A percentile compares a stretch with the other conserved stretches of the same genome.
Conservation (phyloP, 352 stramenopile species). For the Thalassiosira sp. region DNA sequence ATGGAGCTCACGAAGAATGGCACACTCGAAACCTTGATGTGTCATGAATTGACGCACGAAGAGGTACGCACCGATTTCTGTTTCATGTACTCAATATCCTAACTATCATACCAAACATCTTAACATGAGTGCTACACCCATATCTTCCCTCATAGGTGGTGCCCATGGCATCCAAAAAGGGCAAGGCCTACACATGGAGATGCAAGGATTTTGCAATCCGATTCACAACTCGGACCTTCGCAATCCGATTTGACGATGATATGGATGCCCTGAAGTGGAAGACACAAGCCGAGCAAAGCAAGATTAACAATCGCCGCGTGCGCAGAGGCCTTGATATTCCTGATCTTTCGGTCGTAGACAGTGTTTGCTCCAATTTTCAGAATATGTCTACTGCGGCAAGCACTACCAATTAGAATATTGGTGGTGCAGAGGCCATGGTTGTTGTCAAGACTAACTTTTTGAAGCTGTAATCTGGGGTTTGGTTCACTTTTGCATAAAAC, state of each 20-base stretch:
- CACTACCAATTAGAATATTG: too few species aligned
- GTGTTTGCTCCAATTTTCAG: constrained; percentile 8
- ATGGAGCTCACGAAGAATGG: constrained; percentile 30
- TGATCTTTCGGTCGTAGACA: constrained; percentile 11
- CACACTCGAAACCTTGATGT: constrained; percentile 28
- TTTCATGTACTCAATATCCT: background rate
- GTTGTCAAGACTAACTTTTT: too few species aligned
- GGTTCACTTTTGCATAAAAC: too few species aligned
- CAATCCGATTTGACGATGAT: constrained; percentile 28
- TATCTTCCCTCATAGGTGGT: constrained; percentile 6
- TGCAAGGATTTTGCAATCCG: constrained; percentile 21
- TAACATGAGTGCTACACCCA: too few species aligned
- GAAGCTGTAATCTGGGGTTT: too few species aligned
- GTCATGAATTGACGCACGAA: constrained; percentile 20
- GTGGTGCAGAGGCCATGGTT: too few species aligned
- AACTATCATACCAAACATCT: too few species aligned
- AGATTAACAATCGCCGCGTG: constrained; percentile 23
- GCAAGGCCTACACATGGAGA: constrained; percentile 31
- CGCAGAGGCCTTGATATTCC: constrained; percentile 23
- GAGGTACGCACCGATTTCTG: constrained; percentile 5
- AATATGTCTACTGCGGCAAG: constrained; percentile 5
- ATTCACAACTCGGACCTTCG: constrained; percentile 15
- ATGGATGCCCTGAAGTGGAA: constrained; percentile 25
- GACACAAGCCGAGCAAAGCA: constrained; percentile 15
- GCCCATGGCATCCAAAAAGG: constrained; percentile 22